phyloP scores from a whole-genome alignment of 192 early-diverging fungal species.

The Coemansia furcata region DNA sequence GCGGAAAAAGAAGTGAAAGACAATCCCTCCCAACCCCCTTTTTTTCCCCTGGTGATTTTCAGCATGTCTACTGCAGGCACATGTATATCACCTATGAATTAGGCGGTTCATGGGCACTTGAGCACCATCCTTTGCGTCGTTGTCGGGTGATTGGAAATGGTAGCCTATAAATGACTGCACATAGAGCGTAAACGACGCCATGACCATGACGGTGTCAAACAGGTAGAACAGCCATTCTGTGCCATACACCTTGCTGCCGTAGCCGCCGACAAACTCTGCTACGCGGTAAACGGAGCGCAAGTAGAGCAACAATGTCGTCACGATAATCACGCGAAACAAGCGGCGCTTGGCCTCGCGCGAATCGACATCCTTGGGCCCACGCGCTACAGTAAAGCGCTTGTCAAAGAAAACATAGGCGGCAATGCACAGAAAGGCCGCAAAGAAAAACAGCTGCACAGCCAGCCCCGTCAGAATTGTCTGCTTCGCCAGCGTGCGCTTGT shows the following conservation, averaged over 20 bases:
- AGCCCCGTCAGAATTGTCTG: conserved; percentile 28
- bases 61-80: not conserved
- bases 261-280: conserved; percentile 22
- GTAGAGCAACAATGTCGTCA: conserved; percentile 19
- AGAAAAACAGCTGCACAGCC: conserved; percentile 18
- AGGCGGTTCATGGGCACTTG: not conserved
- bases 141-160: conserved; percentile 5
- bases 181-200: conserved; percentile 28
- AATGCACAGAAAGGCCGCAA: conserved; percentile 16
- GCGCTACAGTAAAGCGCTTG: conserved; percentile 2
- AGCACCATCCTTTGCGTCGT: not conserved
- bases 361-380: conserved; percentile 1
- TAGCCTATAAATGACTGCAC: conserved; percentile 34
- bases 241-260: conserved; percentile 19
- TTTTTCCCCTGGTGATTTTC: not conserved
- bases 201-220: conserved; percentile 24
- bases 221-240: conserved; percentile 32
- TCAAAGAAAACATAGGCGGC: not conserved
- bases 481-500: conserved; percentile 10
- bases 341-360: conserved; percentile 1
- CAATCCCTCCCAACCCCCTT: not conserved
- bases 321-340: conserved; percentile 20
- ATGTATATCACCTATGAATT: not conserved
- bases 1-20: not conserved
- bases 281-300: conserved; percentile 31